phyloP scores from a whole-genome alignment of 164 flowering plant species.

The Liquidambar formosana region DNA sequence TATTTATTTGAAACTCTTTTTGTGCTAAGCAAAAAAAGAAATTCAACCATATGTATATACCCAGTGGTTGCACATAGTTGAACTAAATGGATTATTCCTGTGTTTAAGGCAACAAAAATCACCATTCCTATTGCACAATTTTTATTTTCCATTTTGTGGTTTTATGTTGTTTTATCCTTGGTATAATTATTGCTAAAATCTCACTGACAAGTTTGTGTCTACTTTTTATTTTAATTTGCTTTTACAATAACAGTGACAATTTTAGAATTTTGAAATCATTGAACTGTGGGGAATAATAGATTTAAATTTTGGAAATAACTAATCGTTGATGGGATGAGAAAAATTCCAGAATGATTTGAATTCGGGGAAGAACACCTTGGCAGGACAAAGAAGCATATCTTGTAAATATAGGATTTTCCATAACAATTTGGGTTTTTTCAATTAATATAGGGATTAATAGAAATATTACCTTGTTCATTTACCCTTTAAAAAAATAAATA shows the following conservation, averaged over 20 bases:
- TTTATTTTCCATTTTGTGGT: neutral
- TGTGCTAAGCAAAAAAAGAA: neutral
- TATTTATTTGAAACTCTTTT: neutral
- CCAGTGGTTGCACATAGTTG: no score
- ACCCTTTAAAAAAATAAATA: no score
- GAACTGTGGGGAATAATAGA: neutral
- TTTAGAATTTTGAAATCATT: no score
- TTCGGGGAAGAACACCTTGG: neutral
- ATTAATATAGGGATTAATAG: neutral
- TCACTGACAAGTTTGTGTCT: neutral
- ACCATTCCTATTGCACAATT: neutral
- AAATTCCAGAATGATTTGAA: neutral
- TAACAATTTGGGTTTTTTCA: neutral
- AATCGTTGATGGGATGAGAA: neutral
- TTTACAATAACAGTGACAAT: neutral
- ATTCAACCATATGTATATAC: neutral
- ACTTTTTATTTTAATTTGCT: no score
- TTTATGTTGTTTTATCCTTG: neutral
- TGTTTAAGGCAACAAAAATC: neutral
- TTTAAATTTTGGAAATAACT: neutral
- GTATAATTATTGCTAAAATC: neutral
- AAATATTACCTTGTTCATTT: neutral
- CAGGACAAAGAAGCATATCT: neutral
- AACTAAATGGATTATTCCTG: no score
- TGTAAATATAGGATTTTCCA: neutral